Base-by-base conservation (phyloP, 2,329 filamentous ascomycete genomes). In the Talaromyces sp. region DNA sequence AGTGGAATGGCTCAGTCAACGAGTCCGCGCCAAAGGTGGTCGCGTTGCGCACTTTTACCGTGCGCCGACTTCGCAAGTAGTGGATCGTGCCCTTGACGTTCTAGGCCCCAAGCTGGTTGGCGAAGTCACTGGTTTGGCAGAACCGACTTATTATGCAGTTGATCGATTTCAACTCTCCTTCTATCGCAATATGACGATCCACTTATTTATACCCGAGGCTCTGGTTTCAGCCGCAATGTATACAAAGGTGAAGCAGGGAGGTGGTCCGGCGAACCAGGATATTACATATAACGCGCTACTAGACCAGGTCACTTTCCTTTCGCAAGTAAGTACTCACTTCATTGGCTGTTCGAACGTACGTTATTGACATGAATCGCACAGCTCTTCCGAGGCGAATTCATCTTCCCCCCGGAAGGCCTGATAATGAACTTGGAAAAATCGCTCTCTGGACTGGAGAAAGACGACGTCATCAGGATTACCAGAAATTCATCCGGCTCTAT, bases 171-270 rank as follows among this genome's bases (percentile, higher is more conserved):
- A 99, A 73, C 84, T 99, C 9, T 96, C 92, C 0, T 99, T 99
- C 76, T 99, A 99, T 78, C 88, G 95, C 59, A 99, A 99, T 76
- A 98, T 98, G 95, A 97, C 93, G 0, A 99, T 99, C 65, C 95
- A 99, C 73, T 84, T 99, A 5, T 99, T 99, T 75, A 95, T 99
- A 63, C 89, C 92, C 1, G 93, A 98, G 73, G 90, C 93, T 0
- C 82, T 99, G 4, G 91, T 98, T 23, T 95, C 91, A 65, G 91
- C 88, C 4, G 90, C 90, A 31, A 88, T 99, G 82, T 99, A 99
- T 75, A 95, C 88, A 0, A 86, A 86, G 50, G 90, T 98, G 61
- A 99, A 99, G 76, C 87, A 87, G 66, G 95, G 95, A 16, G 93
- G 93, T n/a, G 91, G 90, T 0, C 89, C 91, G 0, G 82, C 87